phyloP scores from a whole-genome alignment of 495 filamentous ascomycete species.

The Entonaema liquescens region DNA sequence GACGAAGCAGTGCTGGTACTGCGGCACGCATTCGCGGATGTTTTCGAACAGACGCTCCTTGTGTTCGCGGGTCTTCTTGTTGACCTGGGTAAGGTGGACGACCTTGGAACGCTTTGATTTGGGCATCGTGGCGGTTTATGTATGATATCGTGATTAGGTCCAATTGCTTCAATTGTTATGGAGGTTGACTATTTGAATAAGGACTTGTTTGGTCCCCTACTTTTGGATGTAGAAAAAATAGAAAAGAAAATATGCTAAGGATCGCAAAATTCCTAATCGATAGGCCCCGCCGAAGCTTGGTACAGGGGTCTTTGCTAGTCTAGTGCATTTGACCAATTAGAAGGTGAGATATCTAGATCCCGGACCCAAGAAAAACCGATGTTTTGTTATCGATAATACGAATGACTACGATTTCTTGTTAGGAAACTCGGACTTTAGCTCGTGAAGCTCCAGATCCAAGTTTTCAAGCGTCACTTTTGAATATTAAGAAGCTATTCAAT shows the following conservation, averaged over 20 bases:
- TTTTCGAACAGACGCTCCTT: constrained; percentile 87
- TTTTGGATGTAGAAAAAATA: constrained; percentile 2
- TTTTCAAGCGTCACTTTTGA: not conserved
- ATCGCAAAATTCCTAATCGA: constrained; percentile 37
- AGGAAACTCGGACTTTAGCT: not conserved
- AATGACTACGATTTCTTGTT: not conserved
- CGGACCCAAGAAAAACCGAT: not conserved
- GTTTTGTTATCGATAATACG: not conserved
- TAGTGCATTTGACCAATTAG: not conserved
- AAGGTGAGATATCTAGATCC: not conserved
- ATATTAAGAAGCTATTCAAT: not conserved
- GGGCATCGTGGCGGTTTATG: constrained; percentile 73
- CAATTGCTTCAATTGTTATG: not conserved
- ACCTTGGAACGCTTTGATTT: constrained; percentile 92
- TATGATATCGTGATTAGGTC: not conserved
- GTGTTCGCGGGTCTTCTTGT: constrained; percentile 89
- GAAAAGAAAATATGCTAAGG: constrained; percentile 2
- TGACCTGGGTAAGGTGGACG: constrained; percentile 86
- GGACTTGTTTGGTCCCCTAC: not conserved
- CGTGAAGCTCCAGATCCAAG: not conserved
- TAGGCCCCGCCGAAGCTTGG: too few relatives aligned
- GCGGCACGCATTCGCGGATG: constrained; percentile 83
- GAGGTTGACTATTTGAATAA: constrained; percentile 2
- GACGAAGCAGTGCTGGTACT: constrained; percentile 90
- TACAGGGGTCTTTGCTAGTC: not conserved